Percentiles rank a stretch among this genome's conserved stretches.
Evolutionary conservation across 2,329 filamentous ascomycete genomes (phyloP).

Genomic region (Chrysoporthe deuterocubensis): DNA sequence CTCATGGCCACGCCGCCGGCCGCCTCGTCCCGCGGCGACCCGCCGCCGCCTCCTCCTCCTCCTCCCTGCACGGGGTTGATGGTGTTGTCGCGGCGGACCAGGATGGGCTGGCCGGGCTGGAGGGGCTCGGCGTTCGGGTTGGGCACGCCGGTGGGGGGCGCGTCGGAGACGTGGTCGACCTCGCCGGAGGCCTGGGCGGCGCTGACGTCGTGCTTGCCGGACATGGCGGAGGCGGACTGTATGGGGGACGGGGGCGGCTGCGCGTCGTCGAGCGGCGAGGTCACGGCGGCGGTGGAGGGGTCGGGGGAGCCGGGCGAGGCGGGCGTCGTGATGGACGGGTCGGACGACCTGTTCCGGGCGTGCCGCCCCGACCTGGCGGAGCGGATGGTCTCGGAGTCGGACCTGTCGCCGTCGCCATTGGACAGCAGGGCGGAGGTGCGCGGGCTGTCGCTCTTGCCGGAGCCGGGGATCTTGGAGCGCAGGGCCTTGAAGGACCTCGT

Average conservation of each 20-base stretch:
- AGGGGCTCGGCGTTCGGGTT: conserved; percentile 62
- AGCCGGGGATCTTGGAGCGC: conserved; percentile 84
- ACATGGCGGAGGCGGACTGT: conserved; percentile 73
- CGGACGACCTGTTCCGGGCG: conserved; percentile 51
- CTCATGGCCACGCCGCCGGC: conserved; percentile 72
- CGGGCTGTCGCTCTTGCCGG: conserved; percentile 75
- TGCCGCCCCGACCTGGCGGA: conserved; percentile 66
- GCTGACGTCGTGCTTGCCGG: conserved; percentile 76
- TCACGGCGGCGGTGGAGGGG: conserved; percentile 42
- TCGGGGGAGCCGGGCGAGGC: conserved; percentile 48
- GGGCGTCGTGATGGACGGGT: conserved; percentile 44
- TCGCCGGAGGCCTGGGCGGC: conserved; percentile 86
- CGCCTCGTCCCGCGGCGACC: conserved; percentile 55
- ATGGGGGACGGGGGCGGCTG: conserved; percentile 84
- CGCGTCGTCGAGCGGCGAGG: conserved; percentile 54
- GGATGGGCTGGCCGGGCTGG: conserved; percentile 84
- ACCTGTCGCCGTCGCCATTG: conserved; percentile 69
- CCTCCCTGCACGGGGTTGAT: conserved; percentile 65
- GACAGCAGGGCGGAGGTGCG: conserved; percentile 72
- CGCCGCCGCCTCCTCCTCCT: conserved; percentile 26
- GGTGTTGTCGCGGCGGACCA: conserved; percentile 78
- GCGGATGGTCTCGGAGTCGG: conserved; percentile 75
- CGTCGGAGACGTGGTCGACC: conserved; percentile 92
- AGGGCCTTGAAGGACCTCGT: conserved; percentile 83
- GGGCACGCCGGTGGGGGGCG: conserved; percentile 72